phyloP scores from a whole-genome alignment of 1,139 yeast genomes.

The Hemisphaericaspora xylofermentans region DNA sequence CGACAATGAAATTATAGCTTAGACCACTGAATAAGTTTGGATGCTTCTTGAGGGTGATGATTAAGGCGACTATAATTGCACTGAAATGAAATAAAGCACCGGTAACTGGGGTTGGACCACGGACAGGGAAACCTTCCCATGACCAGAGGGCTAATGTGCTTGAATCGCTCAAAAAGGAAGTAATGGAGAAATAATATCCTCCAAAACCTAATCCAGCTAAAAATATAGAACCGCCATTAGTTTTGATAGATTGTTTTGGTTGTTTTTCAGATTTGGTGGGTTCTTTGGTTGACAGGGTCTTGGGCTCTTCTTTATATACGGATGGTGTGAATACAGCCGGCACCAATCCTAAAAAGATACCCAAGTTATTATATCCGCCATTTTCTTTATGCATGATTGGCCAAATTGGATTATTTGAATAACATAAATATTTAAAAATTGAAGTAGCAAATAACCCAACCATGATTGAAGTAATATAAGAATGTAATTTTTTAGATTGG shows the following conservation, averaged over 20 bases:
- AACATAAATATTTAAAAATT: conserved; percentile 69
- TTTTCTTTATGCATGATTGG: conserved; percentile 84
- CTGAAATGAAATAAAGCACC: conserved; percentile 73
- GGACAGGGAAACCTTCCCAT: conserved; percentile 90
- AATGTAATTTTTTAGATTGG: conserved; percentile 43
- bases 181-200: conserved; percentile 67
- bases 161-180: conserved; percentile 78
- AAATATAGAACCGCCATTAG: conserved; percentile 38
- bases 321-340: conserved; percentile 55
- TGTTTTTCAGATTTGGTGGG: conserved; percentile 1
- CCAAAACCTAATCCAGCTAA: conserved; percentile 74
- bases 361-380: conserved; percentile 83
- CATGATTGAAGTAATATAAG: conserved; percentile 61
- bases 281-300: conserved; percentile 8
- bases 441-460: conserved; percentile 75
- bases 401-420: conserved; percentile 94
- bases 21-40: conserved; percentile 26
- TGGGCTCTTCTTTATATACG: neutral
- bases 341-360: conserved; percentile 63
- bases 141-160: conserved; percentile 86
- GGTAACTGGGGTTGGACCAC: conserved; percentile 88
- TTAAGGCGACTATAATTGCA: conserved; percentile 58
- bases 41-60: conserved; percentile 26
- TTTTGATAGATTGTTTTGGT: neutral
- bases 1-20: conserved; percentile 35